These are phyloP conservation scores for Mycosphaerella sp. DNA, from an alignment of 2,329 filamentous ascomycete genomes.

Conservation along the genomic window DNA sequence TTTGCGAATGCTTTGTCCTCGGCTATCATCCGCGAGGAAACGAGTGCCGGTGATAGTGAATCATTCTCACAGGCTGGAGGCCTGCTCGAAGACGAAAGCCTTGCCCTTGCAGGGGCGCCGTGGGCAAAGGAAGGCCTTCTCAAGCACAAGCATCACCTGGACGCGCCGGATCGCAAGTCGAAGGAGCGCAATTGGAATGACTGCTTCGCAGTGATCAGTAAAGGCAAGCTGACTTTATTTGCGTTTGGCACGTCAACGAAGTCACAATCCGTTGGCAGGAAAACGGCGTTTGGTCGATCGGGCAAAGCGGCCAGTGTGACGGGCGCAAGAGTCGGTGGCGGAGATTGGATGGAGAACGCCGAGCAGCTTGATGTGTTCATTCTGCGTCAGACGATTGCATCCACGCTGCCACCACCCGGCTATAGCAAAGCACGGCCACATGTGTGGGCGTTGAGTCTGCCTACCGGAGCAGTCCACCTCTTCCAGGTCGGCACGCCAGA, in stretches of 20 bases:
- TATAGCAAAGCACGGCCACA: constrained; percentile 87
- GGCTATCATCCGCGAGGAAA: constrained; percentile 89
- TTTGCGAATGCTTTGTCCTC: constrained; percentile 96
- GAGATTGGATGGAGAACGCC: constrained; percentile 97
- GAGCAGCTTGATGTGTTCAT: constrained; percentile 82
- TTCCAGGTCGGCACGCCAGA: constrained; percentile 96
- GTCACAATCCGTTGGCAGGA: constrained; percentile 33
- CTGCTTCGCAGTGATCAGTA: constrained; percentile 92
- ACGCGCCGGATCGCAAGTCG: constrained; percentile 81
- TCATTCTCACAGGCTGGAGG: constrained; percentile 28
- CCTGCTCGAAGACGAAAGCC: constrained; percentile 82
- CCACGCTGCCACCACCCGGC: constrained; percentile 78
- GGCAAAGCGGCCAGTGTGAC: constrained; percentile 37
- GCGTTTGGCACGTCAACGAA: constrained; percentile 73
- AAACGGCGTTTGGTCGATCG: constrained; percentile 35
- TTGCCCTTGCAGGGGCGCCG: constrained; percentile 87
- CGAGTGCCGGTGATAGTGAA: constrained; percentile 39
- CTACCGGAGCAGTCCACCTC: constrained; percentile 90
- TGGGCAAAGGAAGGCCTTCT: constrained; percentile 97
- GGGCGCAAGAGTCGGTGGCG: constrained; percentile 75
- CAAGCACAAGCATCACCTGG: constrained; percentile 93
- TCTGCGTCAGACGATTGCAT: constrained; percentile 86
- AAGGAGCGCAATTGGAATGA: constrained; percentile 94
- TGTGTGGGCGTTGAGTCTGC: constrained; percentile 89
- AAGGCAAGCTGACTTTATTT: constrained; percentile 89